Percentiles rank a stretch among this genome's conserved stretches.
phyloP scores from a whole-genome alignment of 306 rosid genomes.

The Luffa acutangula region DNA sequence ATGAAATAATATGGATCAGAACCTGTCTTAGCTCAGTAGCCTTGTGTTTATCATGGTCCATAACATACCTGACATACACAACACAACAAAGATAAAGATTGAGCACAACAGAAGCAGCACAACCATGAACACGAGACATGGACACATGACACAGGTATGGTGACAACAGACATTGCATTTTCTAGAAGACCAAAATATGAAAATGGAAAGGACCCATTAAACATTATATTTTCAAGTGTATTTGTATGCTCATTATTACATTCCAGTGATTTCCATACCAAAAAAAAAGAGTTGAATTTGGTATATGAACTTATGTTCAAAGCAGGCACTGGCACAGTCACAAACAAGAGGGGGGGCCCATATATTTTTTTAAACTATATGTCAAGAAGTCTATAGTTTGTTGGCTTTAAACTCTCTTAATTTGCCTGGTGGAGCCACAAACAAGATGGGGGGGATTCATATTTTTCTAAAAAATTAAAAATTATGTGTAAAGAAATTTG shows the following conservation, averaged over 20 bases:
- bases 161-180: neutral
- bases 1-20: neutral
- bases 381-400: neutral
- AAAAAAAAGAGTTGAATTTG: neutral
- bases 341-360: neutral
- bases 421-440: neutral
- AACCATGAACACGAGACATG: neutral
- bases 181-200: neutral
- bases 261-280: neutral
- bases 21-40: constrained; percentile 93
- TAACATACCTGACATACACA: constrained; percentile 49
- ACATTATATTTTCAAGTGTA: neutral
- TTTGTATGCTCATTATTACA: neutral
- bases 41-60: constrained; percentile 73
- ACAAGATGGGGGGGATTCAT: too few species aligned
- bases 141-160: neutral
- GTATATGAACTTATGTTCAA: neutral
- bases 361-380: neutral
- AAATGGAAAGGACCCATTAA: neutral
- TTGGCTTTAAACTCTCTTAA: neutral
- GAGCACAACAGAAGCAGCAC: neutral
- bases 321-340: neutral
- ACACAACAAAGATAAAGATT: neutral
- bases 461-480: too few species aligned
- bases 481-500: neutral